phyloP scores from a whole-genome alignment of 306 rosid genomes.

The Benincasa hispida region DNA sequence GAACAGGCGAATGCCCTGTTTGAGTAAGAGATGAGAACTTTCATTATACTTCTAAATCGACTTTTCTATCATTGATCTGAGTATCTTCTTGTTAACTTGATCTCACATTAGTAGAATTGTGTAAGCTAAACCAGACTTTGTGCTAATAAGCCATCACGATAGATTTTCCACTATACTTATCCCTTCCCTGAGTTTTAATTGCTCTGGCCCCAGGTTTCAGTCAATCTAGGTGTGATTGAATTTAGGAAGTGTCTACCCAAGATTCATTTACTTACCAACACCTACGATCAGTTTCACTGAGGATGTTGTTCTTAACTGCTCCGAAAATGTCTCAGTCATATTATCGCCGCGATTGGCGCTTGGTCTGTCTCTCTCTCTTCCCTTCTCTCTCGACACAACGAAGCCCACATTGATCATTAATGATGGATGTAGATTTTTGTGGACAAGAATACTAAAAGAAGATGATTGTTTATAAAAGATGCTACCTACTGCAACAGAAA shows the following conservation, averaged over 20 bases:
- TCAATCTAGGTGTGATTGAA: not conserved
- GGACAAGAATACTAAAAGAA: not conserved
- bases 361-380: not conserved
- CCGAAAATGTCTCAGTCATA: not conserved
- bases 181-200: not conserved
- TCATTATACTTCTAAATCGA: not conserved
- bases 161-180: not conserved
- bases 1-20: not conserved
- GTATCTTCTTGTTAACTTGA: not conserved
- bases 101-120: not conserved
- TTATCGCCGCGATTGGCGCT: not conserved
- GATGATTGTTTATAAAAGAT: not conserved
- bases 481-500: not conserved
- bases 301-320: not conserved
- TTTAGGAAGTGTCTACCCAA: not conserved
- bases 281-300: not conserved
- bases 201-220: not conserved
- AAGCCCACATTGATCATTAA: conserved; percentile 1
- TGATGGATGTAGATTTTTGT: not conserved
- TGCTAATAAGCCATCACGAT: no score
- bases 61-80: not conserved
- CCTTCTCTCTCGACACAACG: not conserved
- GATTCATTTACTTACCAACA: not conserved
- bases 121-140: not conserved
- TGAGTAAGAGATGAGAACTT: not conserved